phyloP scores from a whole-genome alignment of 2,329 filamentous ascomycete species.

The Bipolaris bicolor region DNA sequence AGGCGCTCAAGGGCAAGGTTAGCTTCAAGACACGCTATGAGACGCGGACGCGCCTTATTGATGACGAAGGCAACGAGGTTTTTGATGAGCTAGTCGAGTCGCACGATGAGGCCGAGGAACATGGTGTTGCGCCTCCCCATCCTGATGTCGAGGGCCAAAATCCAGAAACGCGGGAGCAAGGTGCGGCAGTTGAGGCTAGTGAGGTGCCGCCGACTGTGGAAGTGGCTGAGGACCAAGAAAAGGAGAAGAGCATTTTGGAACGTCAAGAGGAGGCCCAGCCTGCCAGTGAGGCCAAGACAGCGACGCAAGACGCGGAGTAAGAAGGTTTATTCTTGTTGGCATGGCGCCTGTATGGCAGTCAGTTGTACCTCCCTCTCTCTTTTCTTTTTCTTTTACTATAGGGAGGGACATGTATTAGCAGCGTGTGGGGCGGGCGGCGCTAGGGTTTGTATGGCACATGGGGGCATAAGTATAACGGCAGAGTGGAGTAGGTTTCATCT shows the following conservation, averaged over 20 bases:
- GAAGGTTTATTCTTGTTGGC: not conserved
- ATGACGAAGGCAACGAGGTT: conserved; percentile 81
- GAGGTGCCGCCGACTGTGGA: conserved; percentile 51
- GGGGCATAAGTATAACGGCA: conserved; percentile 1
- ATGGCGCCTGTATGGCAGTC: conserved; percentile 2
- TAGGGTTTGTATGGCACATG: conserved; percentile 6
- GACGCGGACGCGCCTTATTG: conserved; percentile 85
- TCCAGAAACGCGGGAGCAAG: conserved; percentile 59
- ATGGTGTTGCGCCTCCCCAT: conserved; percentile 58
- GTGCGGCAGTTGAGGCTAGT: conserved; percentile 49
- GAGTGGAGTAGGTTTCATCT: conserved; percentile 11
- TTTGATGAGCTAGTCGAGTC: conserved; percentile 51
- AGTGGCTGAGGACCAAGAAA: conserved; percentile 50
- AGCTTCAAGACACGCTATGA: conserved; percentile 96
- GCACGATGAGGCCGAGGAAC: conserved; percentile 37
- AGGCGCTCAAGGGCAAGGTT: conserved; percentile 85
- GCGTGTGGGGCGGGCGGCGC: conserved; percentile 19
- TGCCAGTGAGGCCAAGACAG: conserved; percentile 48
- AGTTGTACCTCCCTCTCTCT: not conserved
- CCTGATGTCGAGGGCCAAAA: conserved; percentile 64
- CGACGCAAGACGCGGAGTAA: conserved; percentile 37
- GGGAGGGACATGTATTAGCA: conserved; percentile 21
- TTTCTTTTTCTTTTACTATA: conserved; percentile 22
- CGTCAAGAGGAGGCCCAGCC: conserved; percentile 45
- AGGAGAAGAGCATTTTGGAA: conserved; percentile 53